phyloP scores from a whole-genome alignment of 2,329 filamentous ascomycete species.

The Arthroderma sp. region DNA sequence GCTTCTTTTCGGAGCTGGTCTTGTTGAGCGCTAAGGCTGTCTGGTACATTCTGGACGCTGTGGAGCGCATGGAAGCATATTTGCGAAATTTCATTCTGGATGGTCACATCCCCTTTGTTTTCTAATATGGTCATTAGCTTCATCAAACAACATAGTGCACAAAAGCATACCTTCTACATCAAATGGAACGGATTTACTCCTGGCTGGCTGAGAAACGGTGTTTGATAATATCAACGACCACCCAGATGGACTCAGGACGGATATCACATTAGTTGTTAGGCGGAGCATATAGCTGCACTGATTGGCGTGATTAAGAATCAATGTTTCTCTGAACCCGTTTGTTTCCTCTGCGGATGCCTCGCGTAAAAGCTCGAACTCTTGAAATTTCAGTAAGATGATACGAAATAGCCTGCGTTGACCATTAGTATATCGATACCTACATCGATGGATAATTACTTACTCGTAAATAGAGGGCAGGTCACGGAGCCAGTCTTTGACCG shows the following conservation, averaged over 20 bases:
- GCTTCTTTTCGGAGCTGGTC: conserved; percentile 60
- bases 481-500: conserved; percentile 69
- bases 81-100: conserved; percentile 13
- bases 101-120: conserved; percentile 18
- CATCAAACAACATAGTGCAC: not conserved
- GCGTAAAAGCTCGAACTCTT: conserved; percentile 17
- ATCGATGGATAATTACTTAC: conserved; percentile 28
- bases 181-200: conserved; percentile 33
- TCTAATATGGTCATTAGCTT: not conserved
- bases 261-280: conserved; percentile 60
- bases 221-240: conserved; percentile 61
- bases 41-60: conserved; percentile 8
- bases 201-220: conserved; percentile 34
- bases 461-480: conserved; percentile 41
- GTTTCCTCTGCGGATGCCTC: conserved; percentile 10
- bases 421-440: not conserved
- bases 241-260: conserved; percentile 54
- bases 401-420: conserved; percentile 25
- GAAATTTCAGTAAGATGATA: conserved; percentile 26
- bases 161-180: conserved; percentile 44
- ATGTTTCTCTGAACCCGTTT: conserved; percentile 36
- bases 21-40: conserved; percentile 38
- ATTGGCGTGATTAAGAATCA: conserved; percentile 52
- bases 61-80: conserved; percentile 10
- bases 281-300: conserved; percentile 68